These are phyloP conservation scores for Wickerhamiella domercqiae DNA, from an alignment of 805 yeast genomes.

Conservation along the genomic window DNA sequence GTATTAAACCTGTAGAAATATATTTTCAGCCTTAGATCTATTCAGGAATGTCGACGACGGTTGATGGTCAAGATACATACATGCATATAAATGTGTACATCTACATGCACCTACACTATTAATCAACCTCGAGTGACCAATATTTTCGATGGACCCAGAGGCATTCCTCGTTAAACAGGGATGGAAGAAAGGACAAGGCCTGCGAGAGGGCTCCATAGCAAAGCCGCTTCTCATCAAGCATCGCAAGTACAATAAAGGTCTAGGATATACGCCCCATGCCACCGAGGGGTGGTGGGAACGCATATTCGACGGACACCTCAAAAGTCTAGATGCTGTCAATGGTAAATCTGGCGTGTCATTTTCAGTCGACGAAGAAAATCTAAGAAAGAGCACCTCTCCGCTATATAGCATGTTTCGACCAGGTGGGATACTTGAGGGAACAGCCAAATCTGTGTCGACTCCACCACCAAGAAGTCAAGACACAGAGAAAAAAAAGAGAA, in stretches of 20 bases:
- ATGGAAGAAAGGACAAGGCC: slow-evolving; percentile 85
- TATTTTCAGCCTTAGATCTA: too few species aligned
- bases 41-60: too few species aligned
- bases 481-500: slow-evolving; percentile 1
- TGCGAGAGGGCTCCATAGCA: slow-evolving; percentile 61
- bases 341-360: slow-evolving; percentile 30
- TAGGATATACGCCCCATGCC: slow-evolving; percentile 63
- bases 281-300: slow-evolving; percentile 96
- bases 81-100: too few species aligned
- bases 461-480: background rate
- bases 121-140: too few species aligned
- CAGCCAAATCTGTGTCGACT: slow-evolving; percentile 23
- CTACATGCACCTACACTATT: too few species aligned
- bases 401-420: slow-evolving; percentile 72
- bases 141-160: slow-evolving; percentile 77
- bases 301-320: slow-evolving; percentile 83
- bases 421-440: slow-evolving; percentile 76
- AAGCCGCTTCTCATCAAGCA: slow-evolving; percentile 83
- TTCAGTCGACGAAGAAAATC: slow-evolving; percentile 33
- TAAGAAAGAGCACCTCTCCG: slow-evolving; percentile 36
- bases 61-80: too few species aligned
- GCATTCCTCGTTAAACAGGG: slow-evolving; percentile 65
- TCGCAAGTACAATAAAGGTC: slow-evolving; percentile 78
- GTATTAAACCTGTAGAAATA: too few species aligned
- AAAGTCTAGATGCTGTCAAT: slow-evolving; percentile 44